A percentile compares a stretch with the other conserved stretches of the same genome.
phyloP scores from a whole-genome alignment of 2,329 filamentous ascomycete species.

The Emergomyces pasteurianus region DNA sequence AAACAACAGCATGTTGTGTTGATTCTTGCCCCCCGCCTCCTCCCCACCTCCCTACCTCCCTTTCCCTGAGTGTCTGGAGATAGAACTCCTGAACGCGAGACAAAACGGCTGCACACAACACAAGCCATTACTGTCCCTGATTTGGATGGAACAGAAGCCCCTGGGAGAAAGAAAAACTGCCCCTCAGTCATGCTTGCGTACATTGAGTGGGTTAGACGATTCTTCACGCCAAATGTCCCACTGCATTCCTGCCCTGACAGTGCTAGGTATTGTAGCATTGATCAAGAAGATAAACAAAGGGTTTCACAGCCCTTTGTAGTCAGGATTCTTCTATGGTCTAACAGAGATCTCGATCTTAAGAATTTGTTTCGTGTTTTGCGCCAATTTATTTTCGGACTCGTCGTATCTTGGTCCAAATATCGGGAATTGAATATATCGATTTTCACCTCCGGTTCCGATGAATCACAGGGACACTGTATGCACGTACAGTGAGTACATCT shows the following conservation, averaged over 20 bases:
- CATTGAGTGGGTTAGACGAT: not conserved
- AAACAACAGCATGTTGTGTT: too few species aligned
- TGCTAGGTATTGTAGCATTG: too few species aligned
- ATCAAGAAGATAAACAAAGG: not conserved
- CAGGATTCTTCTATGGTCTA: not conserved
- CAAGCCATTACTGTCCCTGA: not conserved
- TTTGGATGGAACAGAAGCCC: not conserved
- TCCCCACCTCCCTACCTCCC: too few species aligned
- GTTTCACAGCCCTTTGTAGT: not conserved
- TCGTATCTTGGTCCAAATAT: not conserved
- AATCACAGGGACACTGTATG: not conserved
- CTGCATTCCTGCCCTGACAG: not conserved
- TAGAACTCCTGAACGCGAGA: not conserved
- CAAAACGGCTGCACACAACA: not conserved
- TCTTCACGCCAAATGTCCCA: not conserved
- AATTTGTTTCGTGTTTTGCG: too few species aligned
- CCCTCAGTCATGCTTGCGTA: too few species aligned
- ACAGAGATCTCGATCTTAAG: not conserved
- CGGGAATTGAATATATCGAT: not conserved
- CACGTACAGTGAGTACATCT: not conserved
- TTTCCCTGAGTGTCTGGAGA: not conserved
- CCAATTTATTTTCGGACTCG: not conserved
- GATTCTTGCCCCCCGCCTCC: too few species aligned
- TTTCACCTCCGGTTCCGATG: not conserved
- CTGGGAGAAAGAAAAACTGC: not conserved